Conservation (phyloP, 495 filamentous ascomycete genomes). For the Penicillium verhagenii region DNA sequence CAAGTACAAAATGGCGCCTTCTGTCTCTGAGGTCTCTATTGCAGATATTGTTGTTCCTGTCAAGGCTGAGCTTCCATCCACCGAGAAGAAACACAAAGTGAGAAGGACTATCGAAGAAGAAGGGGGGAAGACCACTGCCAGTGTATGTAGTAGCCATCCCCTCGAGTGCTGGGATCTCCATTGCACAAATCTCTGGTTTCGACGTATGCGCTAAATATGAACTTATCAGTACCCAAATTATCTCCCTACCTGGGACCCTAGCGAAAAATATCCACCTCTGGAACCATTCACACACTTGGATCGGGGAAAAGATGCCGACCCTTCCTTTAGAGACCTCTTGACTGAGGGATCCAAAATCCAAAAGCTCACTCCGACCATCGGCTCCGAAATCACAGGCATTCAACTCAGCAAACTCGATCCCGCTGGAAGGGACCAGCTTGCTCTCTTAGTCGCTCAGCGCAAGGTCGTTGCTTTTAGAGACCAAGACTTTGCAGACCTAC, state of each 20-base stretch:
- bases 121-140: conserved; percentile 25
- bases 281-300: conserved; percentile 70
- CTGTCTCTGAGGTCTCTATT: conserved; percentile 13
- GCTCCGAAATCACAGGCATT: conserved; percentile 72
- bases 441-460: conserved; percentile 71
- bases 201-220: too few species aligned
- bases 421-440: conserved; percentile 77
- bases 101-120: conserved; percentile 28
- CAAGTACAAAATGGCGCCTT: conserved; percentile 23
- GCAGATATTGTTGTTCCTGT: conserved; percentile 18
- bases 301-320: conserved; percentile 70
- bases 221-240: conserved; percentile 26
- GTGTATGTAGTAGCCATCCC: too few species aligned
- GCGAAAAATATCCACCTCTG: conserved; percentile 56
- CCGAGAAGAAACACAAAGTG: conserved; percentile 12
- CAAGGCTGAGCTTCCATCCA: conserved; percentile 4
- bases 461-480: conserved; percentile 80
- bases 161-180: too few species aligned
- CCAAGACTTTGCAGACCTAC: conserved; percentile 75
- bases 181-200: too few species aligned
- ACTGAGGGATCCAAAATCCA: conserved; percentile 34
- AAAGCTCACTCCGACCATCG: conserved; percentile 71
- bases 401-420: conserved; percentile 67
- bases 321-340: conserved; percentile 65
- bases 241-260: conserved; percentile 25